A percentile compares a stretch with the other conserved stretches of the same genome.
These are phyloP conservation scores for Binderoboletus segoi DNA, from an alignment of 1,284 basidiomycete species.

Conservation along the genomic window DNA sequence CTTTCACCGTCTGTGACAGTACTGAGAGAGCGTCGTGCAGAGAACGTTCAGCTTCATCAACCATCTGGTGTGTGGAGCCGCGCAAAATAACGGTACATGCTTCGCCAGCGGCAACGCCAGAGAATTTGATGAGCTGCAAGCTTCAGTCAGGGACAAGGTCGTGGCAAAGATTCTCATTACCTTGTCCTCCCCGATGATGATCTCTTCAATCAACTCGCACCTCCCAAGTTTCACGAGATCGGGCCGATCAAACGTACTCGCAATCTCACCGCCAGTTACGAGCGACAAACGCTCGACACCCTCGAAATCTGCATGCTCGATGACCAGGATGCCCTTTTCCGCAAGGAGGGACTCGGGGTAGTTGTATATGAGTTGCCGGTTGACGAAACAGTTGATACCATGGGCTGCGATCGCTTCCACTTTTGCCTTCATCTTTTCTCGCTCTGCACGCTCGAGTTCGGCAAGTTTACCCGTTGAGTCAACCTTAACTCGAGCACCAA, in stretches of 20 bases:
- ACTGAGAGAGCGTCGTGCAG: conserved; percentile 98
- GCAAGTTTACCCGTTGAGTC: conserved; percentile 96
- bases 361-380: conserved; percentile 99
- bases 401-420: conserved; percentile 94
- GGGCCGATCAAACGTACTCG: conserved; percentile 93
- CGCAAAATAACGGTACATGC: conserved; percentile 99
- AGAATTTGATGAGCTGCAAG: conserved; percentile 94
- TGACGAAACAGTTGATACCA: conserved; percentile 98
- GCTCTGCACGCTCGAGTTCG: conserved; percentile 95
- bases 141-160: not conserved
- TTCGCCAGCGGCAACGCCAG: conserved; percentile 95
- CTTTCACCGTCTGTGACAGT: conserved; percentile 96
- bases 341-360: conserved; percentile 95
- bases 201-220: conserved; percentile 96
- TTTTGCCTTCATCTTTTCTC: conserved; percentile 99
- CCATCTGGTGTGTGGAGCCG: conserved; percentile 97
- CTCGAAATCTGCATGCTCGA: conserved; percentile 99
- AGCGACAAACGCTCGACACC: conserved; percentile 96
- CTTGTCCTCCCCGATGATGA: conserved; percentile 99
- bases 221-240: conserved; percentile 92
- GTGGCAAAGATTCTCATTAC: conserved; percentile 44
- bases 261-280: conserved; percentile 98
- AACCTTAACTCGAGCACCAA: conserved; percentile 95
- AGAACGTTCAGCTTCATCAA: conserved; percentile 98
- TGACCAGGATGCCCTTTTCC: conserved; percentile 93